Evolutionary conservation across 1,284 basidiomycete genomes (phyloP), one percentile per base, ranked within the genome.

Genomic region (Cryptococcus maquisensis): DNA sequence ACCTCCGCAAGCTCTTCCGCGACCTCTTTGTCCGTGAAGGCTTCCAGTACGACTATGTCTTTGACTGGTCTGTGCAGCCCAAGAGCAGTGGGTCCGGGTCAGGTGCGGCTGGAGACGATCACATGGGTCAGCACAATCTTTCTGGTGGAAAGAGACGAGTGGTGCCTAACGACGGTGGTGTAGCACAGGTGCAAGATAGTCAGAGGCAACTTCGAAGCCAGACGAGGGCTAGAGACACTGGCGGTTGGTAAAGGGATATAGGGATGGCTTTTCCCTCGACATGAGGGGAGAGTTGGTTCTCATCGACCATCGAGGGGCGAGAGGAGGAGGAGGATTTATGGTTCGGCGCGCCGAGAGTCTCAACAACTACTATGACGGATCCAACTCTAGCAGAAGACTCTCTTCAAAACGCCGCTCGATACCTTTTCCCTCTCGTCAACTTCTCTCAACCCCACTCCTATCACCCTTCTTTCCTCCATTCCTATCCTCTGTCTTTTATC

Each of bases 1-100:
- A 97, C 81, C 83, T 97, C 10, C 88, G 94, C 80, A 97, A 97
- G 80, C 84, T 97, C 60, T 97, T 97, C 90, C 86, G 93, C 49
- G 93, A 97, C 77, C 83, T 97, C 56, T 97, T 97, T 65, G 90
- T 96, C 54, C 88, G 94, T 51, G 93, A 97, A 75, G 93, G 93
- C 52, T 95, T 90, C 81, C 91, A 95, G 79, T 97, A 97, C 76
- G 93, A 97, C 75, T 97, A 97, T 70, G 89, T 96, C 71, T 97
- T 97, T 68, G 94, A 97, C 77, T 97, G 93, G 93, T 91, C 87
- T 64, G 90, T 97, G 52, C 90, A 93, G 78, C 70, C 72, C 38
- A 64, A 63, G 56, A 52, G 38, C 26, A 52, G 59, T 51, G 28
- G 28, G 28, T 32, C 28, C 28, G 28, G 28, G 10, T 40, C 39